These are phyloP conservation scores for Yueomyces sp. DNA, from an alignment of 805 yeast species.

Conservation along the genomic window DNA sequence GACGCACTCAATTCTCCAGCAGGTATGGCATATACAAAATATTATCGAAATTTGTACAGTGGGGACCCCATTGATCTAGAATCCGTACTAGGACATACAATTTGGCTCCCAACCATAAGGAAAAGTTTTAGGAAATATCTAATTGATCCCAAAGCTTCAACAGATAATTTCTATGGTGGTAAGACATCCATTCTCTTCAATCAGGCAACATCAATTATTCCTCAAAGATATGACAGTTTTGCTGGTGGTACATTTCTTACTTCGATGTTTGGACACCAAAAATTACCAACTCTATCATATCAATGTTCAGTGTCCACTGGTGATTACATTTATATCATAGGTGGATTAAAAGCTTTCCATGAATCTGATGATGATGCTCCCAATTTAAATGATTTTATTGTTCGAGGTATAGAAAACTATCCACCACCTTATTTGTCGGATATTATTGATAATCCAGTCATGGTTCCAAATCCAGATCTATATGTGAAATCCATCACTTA, in stretches of 20 bases:
- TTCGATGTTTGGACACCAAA: constrained; percentile 25
- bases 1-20: neutral
- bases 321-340: constrained; percentile 28
- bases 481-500: constrained; percentile 30
- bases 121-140: neutral
- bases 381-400: constrained; percentile 24
- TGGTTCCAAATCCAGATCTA: constrained; percentile 27
- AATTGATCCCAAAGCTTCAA: neutral
- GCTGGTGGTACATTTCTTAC: constrained; percentile 16
- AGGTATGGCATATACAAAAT: constrained; percentile 8
- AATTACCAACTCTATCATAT: constrained; percentile 31
- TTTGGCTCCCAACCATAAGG: constrained; percentile 19
- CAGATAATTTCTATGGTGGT: constrained; percentile 2
- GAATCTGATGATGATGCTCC: constrained; percentile 16
- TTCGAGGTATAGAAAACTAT: constrained; percentile 29
- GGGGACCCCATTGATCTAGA: constrained; percentile 9
- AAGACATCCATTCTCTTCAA: constrained; percentile 15
- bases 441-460: constrained; percentile 30
- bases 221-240: constrained; percentile 9
- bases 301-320: constrained; percentile 30
- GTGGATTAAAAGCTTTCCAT: constrained; percentile 30
- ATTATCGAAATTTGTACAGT: constrained; percentile 12
- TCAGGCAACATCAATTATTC: constrained; percentile 11
- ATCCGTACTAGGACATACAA: constrained; percentile 12
- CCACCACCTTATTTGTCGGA: constrained; percentile 33